Evolutionary conservation across 2,329 filamentous ascomycete species (phyloP).

Genomic region (Chrysoporthe cubensis): DNA sequence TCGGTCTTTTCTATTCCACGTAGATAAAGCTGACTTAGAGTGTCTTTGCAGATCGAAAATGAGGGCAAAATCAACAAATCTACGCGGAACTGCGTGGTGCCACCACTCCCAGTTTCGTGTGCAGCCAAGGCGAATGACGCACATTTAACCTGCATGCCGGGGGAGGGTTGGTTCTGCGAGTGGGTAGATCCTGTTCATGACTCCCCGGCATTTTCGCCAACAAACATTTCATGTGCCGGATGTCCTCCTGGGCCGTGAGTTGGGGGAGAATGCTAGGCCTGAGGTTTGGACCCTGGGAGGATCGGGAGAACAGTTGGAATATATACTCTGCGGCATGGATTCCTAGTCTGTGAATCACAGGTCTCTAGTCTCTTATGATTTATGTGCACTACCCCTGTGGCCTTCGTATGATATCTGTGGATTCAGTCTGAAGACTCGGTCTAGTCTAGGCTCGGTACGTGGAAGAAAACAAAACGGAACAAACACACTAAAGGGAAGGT

Average conservation of each 20-base stretch:
- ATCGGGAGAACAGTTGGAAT: not conserved
- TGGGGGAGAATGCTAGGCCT: not conserved
- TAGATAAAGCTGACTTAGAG: not conserved
- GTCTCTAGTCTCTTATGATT: not conserved
- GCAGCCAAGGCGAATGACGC: not conserved
- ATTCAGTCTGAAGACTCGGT: not conserved
- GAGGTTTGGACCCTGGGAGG: not conserved
- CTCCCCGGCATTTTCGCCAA: not conserved
- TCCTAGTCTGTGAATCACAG: not conserved
- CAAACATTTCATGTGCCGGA: constrained; percentile 7
- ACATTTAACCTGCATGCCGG: constrained; percentile 12
- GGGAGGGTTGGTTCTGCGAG: constrained; percentile 10
- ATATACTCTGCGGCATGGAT: not conserved
- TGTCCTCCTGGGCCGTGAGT: not conserved
- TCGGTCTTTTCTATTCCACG: not conserved
- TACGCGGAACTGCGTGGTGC: not conserved
- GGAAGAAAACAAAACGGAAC: not conserved
- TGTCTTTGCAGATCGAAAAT: not conserved
- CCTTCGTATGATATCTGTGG: not conserved
- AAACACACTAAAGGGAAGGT: not conserved
- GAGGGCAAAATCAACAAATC: not conserved
- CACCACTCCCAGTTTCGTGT: not conserved
- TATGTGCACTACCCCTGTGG: not conserved
- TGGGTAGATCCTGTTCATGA: constrained; percentile 4
- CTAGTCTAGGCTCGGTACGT: not conserved